A percentile compares a stretch with the other conserved stretches of the same genome.
Conservation (phyloP, 2,329 filamentous ascomycete genomes). For the Fusarium subglutinans region DNA sequence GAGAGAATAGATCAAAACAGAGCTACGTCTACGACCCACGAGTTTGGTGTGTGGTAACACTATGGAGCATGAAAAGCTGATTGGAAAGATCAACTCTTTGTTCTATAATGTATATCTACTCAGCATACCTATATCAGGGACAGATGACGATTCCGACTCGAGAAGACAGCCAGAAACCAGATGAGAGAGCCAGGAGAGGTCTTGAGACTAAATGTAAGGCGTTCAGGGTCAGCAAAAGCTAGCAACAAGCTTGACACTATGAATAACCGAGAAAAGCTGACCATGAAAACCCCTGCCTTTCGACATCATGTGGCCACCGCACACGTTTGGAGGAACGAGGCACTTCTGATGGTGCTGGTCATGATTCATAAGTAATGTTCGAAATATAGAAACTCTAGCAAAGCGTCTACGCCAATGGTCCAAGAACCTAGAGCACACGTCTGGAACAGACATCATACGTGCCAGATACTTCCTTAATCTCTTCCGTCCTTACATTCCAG, state of each 20-base stretch:
- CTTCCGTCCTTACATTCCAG: neutral
- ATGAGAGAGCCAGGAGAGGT: neutral
- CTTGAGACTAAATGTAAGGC: neutral
- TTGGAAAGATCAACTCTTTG: neutral
- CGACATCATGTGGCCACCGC: neutral
- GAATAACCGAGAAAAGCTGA: neutral
- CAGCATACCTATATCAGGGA: neutral
- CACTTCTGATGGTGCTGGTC: neutral
- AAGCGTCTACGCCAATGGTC: neutral
- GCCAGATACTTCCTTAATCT: neutral
- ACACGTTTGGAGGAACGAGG: neutral
- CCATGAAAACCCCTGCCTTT: neutral
- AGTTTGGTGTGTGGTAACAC: neutral
- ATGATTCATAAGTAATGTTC: neutral
- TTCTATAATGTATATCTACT: neutral
- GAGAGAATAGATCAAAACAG: neutral
- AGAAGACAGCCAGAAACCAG: neutral
- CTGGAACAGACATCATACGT: neutral
- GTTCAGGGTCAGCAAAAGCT: neutral
- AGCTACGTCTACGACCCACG: neutral
- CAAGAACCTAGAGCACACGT: neutral
- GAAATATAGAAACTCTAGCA: neutral
- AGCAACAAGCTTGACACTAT: neutral
- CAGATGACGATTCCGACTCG: neutral
- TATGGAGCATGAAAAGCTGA: neutral